phyloP scores from a whole-genome alignment of 768 basidiomycete species.

The Nidularia pulvinata region DNA sequence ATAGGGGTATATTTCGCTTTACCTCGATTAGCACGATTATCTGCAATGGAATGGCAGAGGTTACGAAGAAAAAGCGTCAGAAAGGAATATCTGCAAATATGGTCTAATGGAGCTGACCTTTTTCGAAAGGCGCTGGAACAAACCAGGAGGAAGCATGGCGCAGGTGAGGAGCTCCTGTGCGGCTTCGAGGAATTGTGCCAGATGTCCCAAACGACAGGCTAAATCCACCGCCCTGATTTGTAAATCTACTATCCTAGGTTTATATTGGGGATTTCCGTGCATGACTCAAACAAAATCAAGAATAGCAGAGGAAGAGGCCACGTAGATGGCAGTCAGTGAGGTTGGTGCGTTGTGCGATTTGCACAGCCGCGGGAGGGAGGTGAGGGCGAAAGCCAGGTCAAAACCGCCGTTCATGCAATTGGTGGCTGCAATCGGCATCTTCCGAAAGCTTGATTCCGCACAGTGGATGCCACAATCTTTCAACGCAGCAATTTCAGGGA shows the following conservation, averaged over 20 bases:
- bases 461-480: not conserved
- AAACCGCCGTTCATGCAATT: no score
- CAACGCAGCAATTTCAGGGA: not conserved
- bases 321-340: not conserved
- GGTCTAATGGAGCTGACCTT: conserved; percentile 20
- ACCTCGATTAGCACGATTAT: conserved; percentile 54
- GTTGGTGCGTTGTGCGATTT: not conserved
- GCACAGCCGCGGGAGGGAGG: not conserved
- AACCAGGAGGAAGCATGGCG: conserved; percentile 10
- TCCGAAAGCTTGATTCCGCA: not conserved
- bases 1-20: conserved; percentile 10
- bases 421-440: not conserved
- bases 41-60: conserved; percentile 21
- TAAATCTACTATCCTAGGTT: conserved; percentile 14
- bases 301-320: not conserved
- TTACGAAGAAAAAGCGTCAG: not conserved
- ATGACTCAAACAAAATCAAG: not conserved
- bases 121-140: conserved; percentile 25
- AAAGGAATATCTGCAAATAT: not conserved
- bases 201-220: conserved; percentile 21
- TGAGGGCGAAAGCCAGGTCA: not conserved
- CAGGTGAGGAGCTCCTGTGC: conserved; percentile 22
- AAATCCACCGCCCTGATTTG: conserved; percentile 20
- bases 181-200: conserved; percentile 26
- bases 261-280: not conserved